Base-by-base conservation (phyloP, 1,284 basidiomycete genomes). In the Lentinula novae-zelandiae region DNA sequence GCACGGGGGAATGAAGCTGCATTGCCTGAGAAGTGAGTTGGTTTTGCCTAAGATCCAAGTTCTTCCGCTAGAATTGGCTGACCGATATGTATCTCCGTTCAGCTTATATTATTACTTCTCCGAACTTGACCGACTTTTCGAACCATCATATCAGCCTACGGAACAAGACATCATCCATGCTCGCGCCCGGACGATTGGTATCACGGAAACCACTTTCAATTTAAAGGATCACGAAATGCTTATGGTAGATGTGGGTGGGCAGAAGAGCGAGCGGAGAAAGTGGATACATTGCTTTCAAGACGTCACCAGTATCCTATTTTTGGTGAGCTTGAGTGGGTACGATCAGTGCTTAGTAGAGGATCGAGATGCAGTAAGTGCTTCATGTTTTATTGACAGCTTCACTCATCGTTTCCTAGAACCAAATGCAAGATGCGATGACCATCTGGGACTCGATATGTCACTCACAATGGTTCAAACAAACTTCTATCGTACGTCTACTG, bases 261-360 rank as follows among this genome's bases (percentile, higher is more conserved):
- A 91, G 70, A 86, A 90, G 71, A 83, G 81, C 65, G 90, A 91
- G 67, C 78, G 89, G 60, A 81, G 89, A 67, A 92, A 92, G 70
- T 90, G 87, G 86, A 85, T 87, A 60, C 84, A 88, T 63, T 86
- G 83, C 68, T 87, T 87, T 73, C 82, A 85, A 68, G 84, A 87
- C 64, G 84, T 86, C 53, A 90, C 87, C 2, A 86, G 84, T 62
- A 90, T 92, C 63, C 75, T 92, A 60, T 92, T 92, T 74, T 73
- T 90, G 66, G 88, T 90, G 64, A 87, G 85, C 62, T 72, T 92
- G 63, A 88, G 84, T 63, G 90, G 89, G 49, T 92, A 90, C 70
- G 92, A 95, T 70, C 87, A 92, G 66, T 90, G 89, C 71, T 76
- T 95, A 44, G 84, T 93, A 53, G 93, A 95, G 72, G 92, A 95